A percentile compares a stretch with the other conserved stretches of the same genome.
Evolutionary conservation across 176 grass and related monocot genomes (phyloP).

Genomic region (Eragrostis curvula): DNA sequence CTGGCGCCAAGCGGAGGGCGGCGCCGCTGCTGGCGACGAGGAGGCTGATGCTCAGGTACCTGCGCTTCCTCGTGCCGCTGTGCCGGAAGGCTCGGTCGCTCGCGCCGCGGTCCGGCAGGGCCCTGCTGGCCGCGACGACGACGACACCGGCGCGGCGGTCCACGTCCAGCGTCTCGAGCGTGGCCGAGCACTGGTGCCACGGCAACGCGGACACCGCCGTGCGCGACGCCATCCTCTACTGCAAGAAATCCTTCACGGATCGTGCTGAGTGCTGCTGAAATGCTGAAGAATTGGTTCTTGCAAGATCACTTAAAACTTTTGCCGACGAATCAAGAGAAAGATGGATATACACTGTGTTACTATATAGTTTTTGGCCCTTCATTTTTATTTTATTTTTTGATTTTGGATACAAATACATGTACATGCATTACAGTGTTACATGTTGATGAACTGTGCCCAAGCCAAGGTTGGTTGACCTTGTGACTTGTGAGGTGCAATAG

Average conservation of each 20-base stretch:
- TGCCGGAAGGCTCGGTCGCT: slow-evolving; percentile 72
- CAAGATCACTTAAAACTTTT: slow-evolving; percentile 10
- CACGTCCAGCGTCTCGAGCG: slow-evolving; percentile 41
- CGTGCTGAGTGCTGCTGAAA: not conserved
- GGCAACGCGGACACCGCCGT: slow-evolving; percentile 81
- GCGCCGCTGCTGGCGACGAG: slow-evolving; percentile 58
- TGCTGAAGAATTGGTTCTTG: not conserved
- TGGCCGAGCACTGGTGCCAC: slow-evolving; percentile 65
- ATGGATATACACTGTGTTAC: not conserved
- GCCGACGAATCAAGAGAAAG: slow-evolving; percentile 12
- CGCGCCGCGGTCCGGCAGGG: slow-evolving; percentile 4
- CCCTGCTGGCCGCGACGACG: not conserved
- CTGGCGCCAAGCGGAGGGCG: slow-evolving; percentile 34
- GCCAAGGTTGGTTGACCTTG: slow-evolving; percentile 42
- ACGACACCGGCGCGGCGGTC: slow-evolving; percentile 36
- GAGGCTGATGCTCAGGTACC: slow-evolving; percentile 74
- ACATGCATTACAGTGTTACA: slow-evolving; percentile 43
- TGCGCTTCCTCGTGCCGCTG: slow-evolving; percentile 71
- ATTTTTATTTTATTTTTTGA: slow-evolving; percentile 14
- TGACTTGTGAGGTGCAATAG: slow-evolving; percentile 37
- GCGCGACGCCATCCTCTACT: slow-evolving; percentile 89
- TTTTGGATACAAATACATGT: slow-evolving; percentile 14
- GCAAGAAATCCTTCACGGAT: slow-evolving; percentile 71
- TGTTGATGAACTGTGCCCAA: slow-evolving; percentile 34
- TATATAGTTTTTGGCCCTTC: not conserved